These are phyloP conservation scores for Phytophthora podocarpi DNA, from an alignment of 352 stramenopile genomes.

Conservation along the genomic window DNA sequence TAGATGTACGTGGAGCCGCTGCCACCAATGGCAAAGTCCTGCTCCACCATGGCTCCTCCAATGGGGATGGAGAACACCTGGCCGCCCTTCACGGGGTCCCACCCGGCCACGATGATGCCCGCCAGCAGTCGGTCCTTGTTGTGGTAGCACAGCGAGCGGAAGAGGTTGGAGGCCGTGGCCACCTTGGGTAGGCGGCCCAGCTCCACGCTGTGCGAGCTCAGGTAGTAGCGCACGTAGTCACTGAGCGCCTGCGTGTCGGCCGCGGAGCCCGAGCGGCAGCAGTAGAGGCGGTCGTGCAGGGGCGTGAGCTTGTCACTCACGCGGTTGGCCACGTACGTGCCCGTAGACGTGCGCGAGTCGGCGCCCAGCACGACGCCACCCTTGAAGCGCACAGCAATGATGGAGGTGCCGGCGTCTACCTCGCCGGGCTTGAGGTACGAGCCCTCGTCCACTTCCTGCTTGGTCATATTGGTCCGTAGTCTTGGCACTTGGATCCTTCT, in stretches of 20 bases:
- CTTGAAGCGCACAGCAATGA: constrained; percentile 97
- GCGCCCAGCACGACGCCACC: constrained; percentile 97
- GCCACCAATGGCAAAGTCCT: constrained; percentile 97
- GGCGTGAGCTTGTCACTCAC: constrained; percentile 98
- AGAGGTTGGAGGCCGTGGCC: constrained; percentile 97
- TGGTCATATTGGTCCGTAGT: constrained; percentile 53
- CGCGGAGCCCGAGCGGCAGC: constrained; percentile 96
- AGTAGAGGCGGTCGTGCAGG: constrained; percentile 97
- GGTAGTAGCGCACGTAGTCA: constrained; percentile 85
- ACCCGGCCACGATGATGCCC: constrained; percentile 98
- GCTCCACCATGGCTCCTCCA: constrained; percentile 95
- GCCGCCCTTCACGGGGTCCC: constrained; percentile 95
- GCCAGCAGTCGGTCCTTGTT: constrained; percentile 97
- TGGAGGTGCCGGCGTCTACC: constrained; percentile 96
- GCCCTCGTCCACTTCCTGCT: constrained; percentile 60
- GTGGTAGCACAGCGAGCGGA: constrained; percentile 96
- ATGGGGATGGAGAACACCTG: constrained; percentile 97
- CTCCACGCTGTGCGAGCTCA: constrained; percentile 78
- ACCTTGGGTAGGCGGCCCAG: constrained; percentile 94
- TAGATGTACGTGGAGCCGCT: constrained; percentile 99
- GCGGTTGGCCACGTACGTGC: constrained; percentile 98
- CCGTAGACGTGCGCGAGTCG: constrained; percentile 93
- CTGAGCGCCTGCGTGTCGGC: constrained; percentile 96
- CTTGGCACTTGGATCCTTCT: constrained; percentile 28
- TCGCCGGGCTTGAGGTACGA: constrained; percentile 89